Evolutionary conservation across 371 early-diverging fungal species (phyloP).

Genomic region (Conidiobolus incongruus): DNA sequence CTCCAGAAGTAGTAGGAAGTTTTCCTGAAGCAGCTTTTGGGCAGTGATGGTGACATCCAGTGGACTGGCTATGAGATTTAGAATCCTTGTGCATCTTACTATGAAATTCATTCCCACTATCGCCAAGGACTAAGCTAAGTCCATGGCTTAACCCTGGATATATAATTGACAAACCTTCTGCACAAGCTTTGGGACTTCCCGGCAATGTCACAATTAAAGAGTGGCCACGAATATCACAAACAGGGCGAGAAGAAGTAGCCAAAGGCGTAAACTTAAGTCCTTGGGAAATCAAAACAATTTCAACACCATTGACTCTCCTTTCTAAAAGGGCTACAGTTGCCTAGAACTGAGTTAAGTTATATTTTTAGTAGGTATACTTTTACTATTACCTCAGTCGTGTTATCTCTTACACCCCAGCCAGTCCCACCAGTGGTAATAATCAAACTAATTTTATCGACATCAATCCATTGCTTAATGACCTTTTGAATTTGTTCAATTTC

Average conservation of each 20-base stretch:
- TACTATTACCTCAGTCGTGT: constrained; percentile 67
- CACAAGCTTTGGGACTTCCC: constrained; percentile 65
- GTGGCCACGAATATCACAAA: constrained; percentile 47
- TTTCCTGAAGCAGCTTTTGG: no score
- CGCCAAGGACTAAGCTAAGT: constrained; percentile 36
- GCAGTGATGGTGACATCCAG: no score
- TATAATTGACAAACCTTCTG: constrained; percentile 56
- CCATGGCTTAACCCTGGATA: constrained; percentile 56
- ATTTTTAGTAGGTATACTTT: background rate
- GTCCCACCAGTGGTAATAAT: constrained; percentile 88
- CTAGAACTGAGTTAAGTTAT: constrained; percentile 9
- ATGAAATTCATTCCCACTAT: no score
- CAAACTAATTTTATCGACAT: constrained; percentile 24
- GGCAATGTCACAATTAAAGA: constrained; percentile 64
- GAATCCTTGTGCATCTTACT: no score
- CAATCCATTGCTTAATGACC: constrained; percentile 22
- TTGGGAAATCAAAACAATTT: constrained; percentile 39
- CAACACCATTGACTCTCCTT: constrained; percentile 46
- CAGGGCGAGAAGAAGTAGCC: constrained; percentile 67
- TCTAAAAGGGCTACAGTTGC: constrained; percentile 49
- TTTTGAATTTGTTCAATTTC: constrained; percentile 20
- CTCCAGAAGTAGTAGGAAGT: no score
- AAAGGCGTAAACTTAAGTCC: constrained; percentile 59
- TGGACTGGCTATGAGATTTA: no score
- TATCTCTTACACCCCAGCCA: constrained; percentile 65